Conservation (phyloP, 257 asterid species). For the Nicotiana otophora region DNA sequence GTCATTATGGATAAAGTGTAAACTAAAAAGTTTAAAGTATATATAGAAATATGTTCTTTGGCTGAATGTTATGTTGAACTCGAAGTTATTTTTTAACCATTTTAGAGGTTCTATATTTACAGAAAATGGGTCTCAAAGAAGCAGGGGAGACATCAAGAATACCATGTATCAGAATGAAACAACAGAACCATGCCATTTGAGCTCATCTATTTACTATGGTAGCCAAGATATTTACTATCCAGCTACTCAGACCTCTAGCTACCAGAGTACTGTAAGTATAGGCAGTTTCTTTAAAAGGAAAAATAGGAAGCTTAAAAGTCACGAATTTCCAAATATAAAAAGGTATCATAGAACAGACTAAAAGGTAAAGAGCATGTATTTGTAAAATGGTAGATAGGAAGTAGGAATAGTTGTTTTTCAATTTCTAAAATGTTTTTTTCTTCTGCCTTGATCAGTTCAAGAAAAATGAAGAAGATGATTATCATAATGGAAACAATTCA, state of each 20-base stretch:
- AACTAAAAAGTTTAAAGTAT: too few species aligned
- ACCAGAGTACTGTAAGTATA: constrained; percentile 42
- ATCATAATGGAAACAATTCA: constrained; percentile 44
- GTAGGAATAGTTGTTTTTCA: not conserved
- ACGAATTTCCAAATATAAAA: not conserved
- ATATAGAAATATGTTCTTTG: too few species aligned
- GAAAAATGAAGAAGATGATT: constrained; percentile 41
- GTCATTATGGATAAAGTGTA: too few species aligned
- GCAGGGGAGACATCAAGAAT: constrained; percentile 19
- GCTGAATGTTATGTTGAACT: not conserved
- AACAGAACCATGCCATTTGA: constrained; percentile 58
- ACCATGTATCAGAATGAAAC: constrained; percentile 28
- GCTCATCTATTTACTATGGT: constrained; percentile 77
- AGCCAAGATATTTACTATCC: constrained; percentile 70
- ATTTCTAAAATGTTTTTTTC: not conserved
- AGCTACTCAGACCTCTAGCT: constrained; percentile 20
- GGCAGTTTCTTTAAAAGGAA: not conserved
- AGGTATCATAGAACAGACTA: not conserved
- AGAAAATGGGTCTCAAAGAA: constrained; percentile 34
- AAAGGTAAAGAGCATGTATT: not conserved
- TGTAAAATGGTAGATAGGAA: too few species aligned
- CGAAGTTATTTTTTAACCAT: not conserved
- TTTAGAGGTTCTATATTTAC: not conserved
- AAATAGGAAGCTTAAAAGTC: too few species aligned
- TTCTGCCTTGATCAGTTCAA: constrained; percentile 27